A percentile compares a stretch with the other conserved stretches of the same genome.
Evolutionary conservation across 1,139 yeast species (phyloP).

Genomic region (Candida neerlandica): DNA sequence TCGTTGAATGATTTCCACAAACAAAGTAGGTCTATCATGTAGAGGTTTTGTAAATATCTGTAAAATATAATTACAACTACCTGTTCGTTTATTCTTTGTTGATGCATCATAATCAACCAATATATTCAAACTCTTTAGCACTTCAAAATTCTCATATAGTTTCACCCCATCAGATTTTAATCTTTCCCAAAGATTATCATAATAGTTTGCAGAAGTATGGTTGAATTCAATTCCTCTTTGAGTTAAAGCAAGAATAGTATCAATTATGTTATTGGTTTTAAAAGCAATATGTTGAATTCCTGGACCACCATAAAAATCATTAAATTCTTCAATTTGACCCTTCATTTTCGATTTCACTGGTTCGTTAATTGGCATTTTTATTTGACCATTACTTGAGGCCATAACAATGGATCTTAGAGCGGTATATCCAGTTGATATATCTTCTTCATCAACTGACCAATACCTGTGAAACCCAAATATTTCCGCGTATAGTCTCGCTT

Average conservation of each 20-base stretch:
- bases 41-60: slow-evolving; percentile 80
- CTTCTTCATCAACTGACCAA: slow-evolving; percentile 83
- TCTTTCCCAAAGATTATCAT: slow-evolving; percentile 48
- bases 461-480: slow-evolving; percentile 74
- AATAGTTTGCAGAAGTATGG: slow-evolving; percentile 56
- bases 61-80: slow-evolving; percentile 60
- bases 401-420: slow-evolving; percentile 76
- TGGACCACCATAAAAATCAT: slow-evolving; percentile 74
- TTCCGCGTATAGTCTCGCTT: slow-evolving; percentile 59
- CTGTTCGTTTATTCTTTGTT: slow-evolving; percentile 28
- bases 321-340: slow-evolving; percentile 82
- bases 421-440: slow-evolving; percentile 66
- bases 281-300: slow-evolving; percentile 85
- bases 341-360: slow-evolving; percentile 69
- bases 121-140: slow-evolving; percentile 51
- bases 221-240: slow-evolving; percentile 73
- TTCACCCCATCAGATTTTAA: slow-evolving; percentile 35
- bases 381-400: slow-evolving; percentile 65
- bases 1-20: slow-evolving; percentile 79
- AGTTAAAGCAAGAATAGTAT: slow-evolving; percentile 55
- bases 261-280: slow-evolving; percentile 59
- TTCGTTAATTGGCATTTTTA: slow-evolving; percentile 84
- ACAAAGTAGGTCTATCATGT: slow-evolving; percentile 77
- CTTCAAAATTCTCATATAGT: slow-evolving; percentile 49
- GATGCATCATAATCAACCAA: slow-evolving; percentile 73